Base-by-base conservation (phyloP, 495 filamentous ascomycete genomes). In the Lophiotrema nucula region DNA sequence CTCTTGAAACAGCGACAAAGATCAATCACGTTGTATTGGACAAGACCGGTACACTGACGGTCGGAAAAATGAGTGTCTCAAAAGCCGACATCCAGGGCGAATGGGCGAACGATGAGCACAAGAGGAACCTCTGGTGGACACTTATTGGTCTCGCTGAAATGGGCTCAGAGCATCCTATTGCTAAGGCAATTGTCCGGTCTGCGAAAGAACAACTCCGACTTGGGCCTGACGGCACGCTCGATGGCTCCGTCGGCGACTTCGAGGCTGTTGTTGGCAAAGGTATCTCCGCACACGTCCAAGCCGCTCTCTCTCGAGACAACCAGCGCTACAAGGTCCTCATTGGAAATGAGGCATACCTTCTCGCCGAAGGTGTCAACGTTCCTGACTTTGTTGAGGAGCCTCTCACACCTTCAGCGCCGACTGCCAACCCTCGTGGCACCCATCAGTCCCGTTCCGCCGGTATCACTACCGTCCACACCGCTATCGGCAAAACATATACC, bases 21-120 rank as follows among this genome's bases (percentile, higher is more conserved):
- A 80, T 99, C 66, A 92, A 83, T 15, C 87, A 95, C 53, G 82
- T 97, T 38, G 91, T 99, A n/a, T 84, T 97, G n/a, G 93, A 99
- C 74, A 99, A 99, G 78, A 99, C 93, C 3, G 93, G 93, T 24
- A 99, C 93, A 1, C 77, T 99, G 62, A 99, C 93, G 0, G 83
- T 90, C 52, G 93, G 93, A 0, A 90, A 88, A 70, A 97, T 99
- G 93, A 90, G 79, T 56, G 92, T 97, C 23, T 84, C 88, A 21
- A 82, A 86, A 54, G 73, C 77, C 18, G 82, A 81, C 33, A 76
- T 90, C 47, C 81, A 82, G 31, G 73, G 81, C 21, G 75, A 79
- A 0, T 97, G 91, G 91, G 74, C 80, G 25, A 75, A 78, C 33
- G 83, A 81, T 44, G 81, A 86, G 25, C 84, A 81, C 80, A 82